Evolutionary conservation across 1,284 basidiomycete species (phyloP), one percentile per base, ranked within the genome.

Genomic region (Boletus calvinii): DNA sequence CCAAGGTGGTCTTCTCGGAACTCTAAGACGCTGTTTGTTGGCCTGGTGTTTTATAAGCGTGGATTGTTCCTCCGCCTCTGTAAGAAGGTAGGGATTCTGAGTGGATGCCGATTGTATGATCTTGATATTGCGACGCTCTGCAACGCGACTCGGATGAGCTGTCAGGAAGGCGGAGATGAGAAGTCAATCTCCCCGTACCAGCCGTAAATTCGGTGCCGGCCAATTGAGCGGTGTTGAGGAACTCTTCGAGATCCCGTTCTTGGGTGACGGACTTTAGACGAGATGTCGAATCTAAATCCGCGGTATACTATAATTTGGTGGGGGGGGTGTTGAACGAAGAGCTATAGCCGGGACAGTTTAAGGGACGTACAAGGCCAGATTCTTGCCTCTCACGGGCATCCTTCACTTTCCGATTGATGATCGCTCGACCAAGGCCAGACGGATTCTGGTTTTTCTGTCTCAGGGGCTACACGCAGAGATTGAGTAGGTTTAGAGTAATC

Each of bases 171-270:
- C 32, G 4, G 13, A 31, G 10, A n/a, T 7, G 5, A 35, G 17
- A 30, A 1, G 32, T 26, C n/a, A 22, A 9, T 53, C 24, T 20
- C 18, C 13, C 15, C 81, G 46, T 57, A 94, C 94, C 94, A 34
- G 94, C 97, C n/a, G 94, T 94, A 66, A 99, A 99, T 64, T 99
- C 93, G 13, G 88, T 89, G 48, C 92, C 96, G 18, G 97, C 97
- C 46, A 99, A 76, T 59, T 93, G 90, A 4, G 97, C 97, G 17
- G 94, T 98, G 67, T 86, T 96, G 55, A 99, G 74, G 70, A 99
- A 99, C 70, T 96, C 94, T 62, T 98, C 96, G 26, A 99, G 77
- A 74, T 98, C 94, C 54, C 86, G 80, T 74, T 99, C 94, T 71
- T 99, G 96, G 0, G 97, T 99, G 36, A 99, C 87, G 1, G 95